These are phyloP conservation scores for Dactylellina sp. DNA, from an alignment of 2,329 filamentous ascomycete species.

Conservation along the genomic window DNA sequence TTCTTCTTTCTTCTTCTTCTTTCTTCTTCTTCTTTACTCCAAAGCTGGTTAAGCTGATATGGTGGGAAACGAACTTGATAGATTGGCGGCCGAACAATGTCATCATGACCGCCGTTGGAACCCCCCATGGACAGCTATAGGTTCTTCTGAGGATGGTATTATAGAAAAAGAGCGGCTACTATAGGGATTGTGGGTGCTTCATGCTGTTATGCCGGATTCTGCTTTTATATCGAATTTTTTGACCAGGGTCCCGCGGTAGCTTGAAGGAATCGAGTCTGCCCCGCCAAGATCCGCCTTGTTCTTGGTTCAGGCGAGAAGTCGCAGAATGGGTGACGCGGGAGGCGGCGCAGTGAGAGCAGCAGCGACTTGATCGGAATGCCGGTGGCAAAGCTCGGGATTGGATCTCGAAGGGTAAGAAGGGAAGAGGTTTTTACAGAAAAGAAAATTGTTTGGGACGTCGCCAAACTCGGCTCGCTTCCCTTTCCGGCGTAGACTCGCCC, in stretches of 20 bases:
- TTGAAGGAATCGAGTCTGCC: slow-evolving; percentile 23
- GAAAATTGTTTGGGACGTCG: slow-evolving; percentile 28
- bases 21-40: not conserved
- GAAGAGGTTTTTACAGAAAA: not conserved
- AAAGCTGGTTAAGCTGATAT: not conserved
- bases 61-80: slow-evolving; percentile 42
- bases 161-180: slow-evolving; percentile 22
- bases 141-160: slow-evolving; percentile 11
- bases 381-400: not conserved
- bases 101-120: slow-evolving; percentile 45
- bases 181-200: slow-evolving; percentile 47
- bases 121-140: slow-evolving; percentile 46
- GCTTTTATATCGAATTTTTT: slow-evolving; percentile 31
- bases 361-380: not conserved
- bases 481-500: slow-evolving; percentile 48
- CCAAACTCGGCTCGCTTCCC: slow-evolving; percentile 42
- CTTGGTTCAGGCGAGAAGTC: slow-evolving; percentile 7
- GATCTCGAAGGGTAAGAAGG: not conserved
- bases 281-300: slow-evolving; percentile 51
- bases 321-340: slow-evolving; percentile 15
- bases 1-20: not conserved
- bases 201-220: slow-evolving; percentile 28
- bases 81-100: slow-evolving; percentile 49
- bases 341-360: slow-evolving; percentile 22
- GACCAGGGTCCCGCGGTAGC: slow-evolving; percentile 12